Evolutionary conservation across 2,329 filamentous ascomycete species (phyloP).

Genomic region (Trichophyton schoenleinii): DNA sequence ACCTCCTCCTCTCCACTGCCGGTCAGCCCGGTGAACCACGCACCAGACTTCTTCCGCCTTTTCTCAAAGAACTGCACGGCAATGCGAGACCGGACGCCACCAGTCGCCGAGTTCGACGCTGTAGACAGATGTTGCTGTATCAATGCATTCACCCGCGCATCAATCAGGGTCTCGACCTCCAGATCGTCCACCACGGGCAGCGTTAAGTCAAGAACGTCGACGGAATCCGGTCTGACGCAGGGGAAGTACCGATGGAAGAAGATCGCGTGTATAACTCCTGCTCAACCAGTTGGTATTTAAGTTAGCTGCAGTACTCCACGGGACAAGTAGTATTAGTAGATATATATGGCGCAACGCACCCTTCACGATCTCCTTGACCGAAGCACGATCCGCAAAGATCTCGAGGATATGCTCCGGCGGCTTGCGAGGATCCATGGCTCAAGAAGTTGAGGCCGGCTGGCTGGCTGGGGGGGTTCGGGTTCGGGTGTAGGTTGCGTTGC

Average conservation of each 20-base stretch:
- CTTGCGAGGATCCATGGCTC: constrained; percentile 48
- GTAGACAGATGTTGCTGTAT: constrained; percentile 60
- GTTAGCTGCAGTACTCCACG: too few species aligned
- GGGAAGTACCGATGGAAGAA: constrained; percentile 99
- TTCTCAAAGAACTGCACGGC: constrained; percentile 92
- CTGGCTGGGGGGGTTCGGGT: too few species aligned
- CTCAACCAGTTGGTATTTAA: not conserved
- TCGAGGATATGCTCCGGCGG: constrained; percentile 87
- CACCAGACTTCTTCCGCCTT: constrained; percentile 67
- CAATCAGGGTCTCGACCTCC: constrained; percentile 86
- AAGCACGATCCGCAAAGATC: constrained; percentile 80
- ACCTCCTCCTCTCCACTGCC: constrained; percentile 70
- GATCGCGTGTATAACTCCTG: constrained; percentile 87
- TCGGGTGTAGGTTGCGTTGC: too few species aligned
- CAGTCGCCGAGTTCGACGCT: constrained; percentile 41
- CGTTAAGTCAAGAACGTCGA: constrained; percentile 81
- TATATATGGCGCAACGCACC: constrained; percentile 40
- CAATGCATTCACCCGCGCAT: constrained; percentile 68
- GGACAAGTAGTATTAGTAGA: too few species aligned
- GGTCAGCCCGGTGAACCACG: constrained; percentile 44
- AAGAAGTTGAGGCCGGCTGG: not conserved
- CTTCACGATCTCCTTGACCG: constrained; percentile 85
- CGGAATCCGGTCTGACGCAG: constrained; percentile 64
- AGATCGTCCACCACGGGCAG: constrained; percentile 81
- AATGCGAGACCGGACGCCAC: constrained; percentile 61